phyloP scores from a whole-genome alignment of 345 rosid species.

The Adansonia digitata region DNA sequence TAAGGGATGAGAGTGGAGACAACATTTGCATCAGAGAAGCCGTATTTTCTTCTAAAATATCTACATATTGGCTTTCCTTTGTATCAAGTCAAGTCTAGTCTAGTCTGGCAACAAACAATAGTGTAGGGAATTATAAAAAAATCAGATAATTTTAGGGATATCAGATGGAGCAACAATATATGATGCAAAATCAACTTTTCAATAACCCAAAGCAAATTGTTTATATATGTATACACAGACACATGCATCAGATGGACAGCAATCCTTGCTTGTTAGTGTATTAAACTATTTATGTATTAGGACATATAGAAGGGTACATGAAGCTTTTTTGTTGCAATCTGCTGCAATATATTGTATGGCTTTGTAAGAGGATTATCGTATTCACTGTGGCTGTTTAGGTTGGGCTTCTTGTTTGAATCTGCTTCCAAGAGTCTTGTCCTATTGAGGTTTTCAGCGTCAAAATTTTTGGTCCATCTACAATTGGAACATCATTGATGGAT shows the following conservation, averaged over 20 bases:
- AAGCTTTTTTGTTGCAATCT: conserved; percentile 31
- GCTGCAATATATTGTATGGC: conserved; percentile 12
- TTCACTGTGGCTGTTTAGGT: conserved; percentile 12
- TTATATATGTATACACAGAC: too few relatives aligned
- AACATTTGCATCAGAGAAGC: neutral
- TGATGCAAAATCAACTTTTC: neutral
- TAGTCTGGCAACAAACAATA: conserved; percentile 28
- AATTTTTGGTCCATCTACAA: conserved; percentile 16
- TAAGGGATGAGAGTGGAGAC: neutral
- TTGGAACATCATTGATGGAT: conserved; percentile 8
- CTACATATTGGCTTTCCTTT: conserved; percentile 65
- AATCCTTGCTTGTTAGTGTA: neutral
- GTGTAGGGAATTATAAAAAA: neutral
- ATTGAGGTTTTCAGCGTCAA: conserved; percentile 8
- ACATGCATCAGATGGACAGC: neutral
- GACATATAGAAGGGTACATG: too few relatives aligned
- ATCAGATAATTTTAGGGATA: neutral
- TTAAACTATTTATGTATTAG: neutral
- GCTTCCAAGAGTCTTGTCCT: conserved; percentile 10
- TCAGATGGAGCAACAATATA: neutral
- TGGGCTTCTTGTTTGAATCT: conserved; percentile 14
- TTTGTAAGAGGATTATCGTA: neutral
- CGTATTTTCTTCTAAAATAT: neutral
- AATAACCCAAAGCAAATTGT: neutral
- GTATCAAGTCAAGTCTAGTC: too few relatives aligned